These are phyloP conservation scores for Thalassiosira exigua DNA, from an alignment of 352 stramenopile species.

Conservation along the genomic window DNA sequence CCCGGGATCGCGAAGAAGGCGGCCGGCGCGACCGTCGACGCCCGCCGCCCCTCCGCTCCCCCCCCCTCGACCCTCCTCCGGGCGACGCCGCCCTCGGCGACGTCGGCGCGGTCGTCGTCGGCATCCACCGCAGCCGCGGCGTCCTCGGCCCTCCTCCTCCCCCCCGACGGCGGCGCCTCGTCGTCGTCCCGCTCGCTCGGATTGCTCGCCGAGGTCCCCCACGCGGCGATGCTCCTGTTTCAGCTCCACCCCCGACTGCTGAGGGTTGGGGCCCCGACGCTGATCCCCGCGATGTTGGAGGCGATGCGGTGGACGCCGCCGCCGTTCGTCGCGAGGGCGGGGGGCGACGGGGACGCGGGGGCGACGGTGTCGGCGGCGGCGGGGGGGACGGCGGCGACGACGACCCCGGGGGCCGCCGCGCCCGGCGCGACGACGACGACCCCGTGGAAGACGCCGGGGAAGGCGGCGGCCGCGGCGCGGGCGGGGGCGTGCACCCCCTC, in stretches of 20 bases:
- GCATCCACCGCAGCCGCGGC: background rate
- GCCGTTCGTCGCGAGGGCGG: conserved; percentile 17
- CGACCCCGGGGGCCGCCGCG: background rate
- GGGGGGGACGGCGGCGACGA: background rate
- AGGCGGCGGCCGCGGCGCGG: too few species aligned
- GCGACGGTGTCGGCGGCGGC: background rate
- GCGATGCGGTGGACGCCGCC: conserved; percentile 89
- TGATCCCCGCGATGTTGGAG: conserved; percentile 98
- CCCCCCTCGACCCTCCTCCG: too few species aligned
- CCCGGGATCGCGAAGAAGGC: too few species aligned
- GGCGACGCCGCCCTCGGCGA: too few species aligned
- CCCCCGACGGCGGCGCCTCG: too few species aligned
- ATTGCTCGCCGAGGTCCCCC: conserved; percentile 95
- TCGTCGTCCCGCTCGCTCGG: conserved; percentile 80
- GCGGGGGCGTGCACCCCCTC: background rate
- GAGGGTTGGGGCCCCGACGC: conserved; percentile 92
- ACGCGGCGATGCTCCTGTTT: conserved; percentile 98
- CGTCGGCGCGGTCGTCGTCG: background rate
- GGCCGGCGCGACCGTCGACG: too few species aligned
- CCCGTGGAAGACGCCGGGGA: background rate
- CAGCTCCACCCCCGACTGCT: conserved; percentile 96
- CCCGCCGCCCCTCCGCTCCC: too few species aligned
- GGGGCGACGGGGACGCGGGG: background rate
- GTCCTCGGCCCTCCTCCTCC: conserved; percentile 15
- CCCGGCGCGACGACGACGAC: background rate